phyloP scores from a whole-genome alignment of 108 stramenopile species.

The Conticribra weissflogii region DNA sequence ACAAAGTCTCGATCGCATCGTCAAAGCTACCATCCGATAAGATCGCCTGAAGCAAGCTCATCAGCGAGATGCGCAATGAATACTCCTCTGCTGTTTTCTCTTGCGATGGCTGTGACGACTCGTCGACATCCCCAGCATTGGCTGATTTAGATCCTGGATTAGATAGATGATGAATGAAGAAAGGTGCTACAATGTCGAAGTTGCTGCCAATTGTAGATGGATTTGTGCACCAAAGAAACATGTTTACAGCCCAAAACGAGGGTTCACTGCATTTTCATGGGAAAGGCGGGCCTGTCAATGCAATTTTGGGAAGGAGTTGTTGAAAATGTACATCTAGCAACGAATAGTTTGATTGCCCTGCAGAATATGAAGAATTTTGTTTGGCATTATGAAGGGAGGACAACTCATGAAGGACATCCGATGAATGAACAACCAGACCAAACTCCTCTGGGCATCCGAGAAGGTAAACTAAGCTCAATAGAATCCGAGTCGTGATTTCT shows the following conservation, averaged over 20 bases:
- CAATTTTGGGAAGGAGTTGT: conserved; percentile 19
- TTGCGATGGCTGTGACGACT: not conserved
- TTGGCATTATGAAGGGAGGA: conserved; percentile 2
- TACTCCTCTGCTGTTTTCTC: conserved; percentile 40
- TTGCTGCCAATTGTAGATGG: conserved; percentile 35
- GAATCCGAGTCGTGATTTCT: conserved; percentile 12
- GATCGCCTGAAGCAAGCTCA: conserved; percentile 42
- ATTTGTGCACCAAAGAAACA: conserved; percentile 24
- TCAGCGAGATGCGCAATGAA: conserved; percentile 40
- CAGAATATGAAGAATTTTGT: not conserved
- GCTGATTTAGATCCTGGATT: not conserved
- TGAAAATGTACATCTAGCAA: conserved; percentile 37
- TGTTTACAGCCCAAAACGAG: conserved; percentile 28
- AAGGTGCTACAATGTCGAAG: conserved; percentile 41
- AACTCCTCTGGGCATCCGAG: conserved; percentile 26
- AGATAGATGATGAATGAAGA: conserved; percentile 38
- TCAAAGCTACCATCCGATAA: conserved; percentile 36
- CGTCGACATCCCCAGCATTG: not conserved
- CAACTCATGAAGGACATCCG: conserved; percentile 22
- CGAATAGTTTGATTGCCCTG: conserved; percentile 8
- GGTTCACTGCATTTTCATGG: conserved; percentile 42
- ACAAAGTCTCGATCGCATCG: not conserved
- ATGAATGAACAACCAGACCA: conserved; percentile 17
- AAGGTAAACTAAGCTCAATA: conserved; percentile 35
- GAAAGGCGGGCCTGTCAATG: conserved; percentile 20